Base-by-base conservation (phyloP, 441 rosid genomes). In the Gossypium davidsonii region DNA sequence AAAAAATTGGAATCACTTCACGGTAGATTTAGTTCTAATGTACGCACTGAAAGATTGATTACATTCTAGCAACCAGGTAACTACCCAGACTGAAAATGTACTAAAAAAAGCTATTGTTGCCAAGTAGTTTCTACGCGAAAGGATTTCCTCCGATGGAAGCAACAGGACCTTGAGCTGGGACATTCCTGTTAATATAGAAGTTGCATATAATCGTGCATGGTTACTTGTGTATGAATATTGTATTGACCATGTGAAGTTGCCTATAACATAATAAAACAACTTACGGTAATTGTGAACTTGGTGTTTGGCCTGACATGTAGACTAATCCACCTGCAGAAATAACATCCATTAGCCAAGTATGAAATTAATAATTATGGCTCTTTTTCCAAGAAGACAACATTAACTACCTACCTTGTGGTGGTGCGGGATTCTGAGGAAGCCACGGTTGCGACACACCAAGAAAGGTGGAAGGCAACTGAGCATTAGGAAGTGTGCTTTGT, bases 101-200 rank as follows among this genome's bases (percentile, higher is more conserved):
- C 25, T 52, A 39, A 65, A 15, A 62, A 49, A 62, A 49, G 56
- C 68, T 58, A 73, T 9, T 77, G 70, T 28, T 46, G 57, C 61
- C 6, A 28, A 2, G 23, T 11, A 31, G 31, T 70, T 64, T 68
- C 80, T 88, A 93, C 1, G 93, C 96, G 74, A 94, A 94, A 56
- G 98, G 98, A 78, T 94, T 94, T 75, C 97, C 93, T 80, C 97
- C 95, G 0, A 87, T 48, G 10, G 85, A 89, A 73, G 98, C 89
- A 79, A 88, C 92, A 52, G 89, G 87, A 11, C 84, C 97, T 76
- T 87, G 96, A 26, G 89, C 68, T 15, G 84, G 85, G 26, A 89
- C 75, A 62, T 81, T 89, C 83, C 97, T 94, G 82, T 66, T 74
- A 44, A 56, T 60, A 66, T 49, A 15, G 20, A 23, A 31, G 23